Percentiles rank a stretch among this genome's conserved stretches.
Conservation (phyloP, 2,329 filamentous ascomycete species). For the Beauveria bassiana region DNA sequence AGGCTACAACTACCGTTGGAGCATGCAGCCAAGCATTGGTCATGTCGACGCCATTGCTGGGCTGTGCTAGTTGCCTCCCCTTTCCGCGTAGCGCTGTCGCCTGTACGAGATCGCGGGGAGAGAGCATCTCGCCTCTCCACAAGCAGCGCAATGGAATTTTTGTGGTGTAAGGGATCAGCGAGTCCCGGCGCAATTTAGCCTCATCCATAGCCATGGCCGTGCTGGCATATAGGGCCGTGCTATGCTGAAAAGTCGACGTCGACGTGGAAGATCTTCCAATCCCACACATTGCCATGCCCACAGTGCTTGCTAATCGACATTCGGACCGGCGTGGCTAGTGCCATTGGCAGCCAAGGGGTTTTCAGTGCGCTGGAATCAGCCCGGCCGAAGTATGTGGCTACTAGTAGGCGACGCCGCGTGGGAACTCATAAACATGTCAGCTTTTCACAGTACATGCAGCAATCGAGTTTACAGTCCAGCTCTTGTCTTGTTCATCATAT, state of each 20-base stretch:
- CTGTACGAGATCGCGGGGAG: background rate
- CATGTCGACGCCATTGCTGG: background rate
- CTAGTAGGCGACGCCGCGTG: too few relatives aligned
- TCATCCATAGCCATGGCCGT: background rate
- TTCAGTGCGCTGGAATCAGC: too few relatives aligned
- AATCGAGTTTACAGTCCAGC: background rate
- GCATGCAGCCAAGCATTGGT: background rate
- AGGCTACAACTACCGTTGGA: background rate
- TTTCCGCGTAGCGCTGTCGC: background rate
- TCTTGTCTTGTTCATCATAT: background rate
- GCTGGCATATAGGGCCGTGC: background rate
- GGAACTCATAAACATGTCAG: too few relatives aligned
- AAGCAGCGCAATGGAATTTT: background rate
- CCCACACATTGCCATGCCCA: background rate
- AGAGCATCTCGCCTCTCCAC: background rate
- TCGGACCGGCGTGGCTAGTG: background rate
- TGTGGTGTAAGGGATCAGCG: background rate
- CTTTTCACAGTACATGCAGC: too few relatives aligned
- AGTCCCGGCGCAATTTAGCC: background rate
- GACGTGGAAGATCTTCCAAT: background rate
- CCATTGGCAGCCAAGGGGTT: background rate
- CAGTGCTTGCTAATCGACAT: too few relatives aligned
- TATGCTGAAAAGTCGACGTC: background rate
- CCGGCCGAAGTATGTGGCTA: too few relatives aligned
- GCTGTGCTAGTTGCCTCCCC: background rate